Base-by-base conservation (phyloP, 192 early-diverging fungal species). In the Umbelopsis vinacea region DNA sequence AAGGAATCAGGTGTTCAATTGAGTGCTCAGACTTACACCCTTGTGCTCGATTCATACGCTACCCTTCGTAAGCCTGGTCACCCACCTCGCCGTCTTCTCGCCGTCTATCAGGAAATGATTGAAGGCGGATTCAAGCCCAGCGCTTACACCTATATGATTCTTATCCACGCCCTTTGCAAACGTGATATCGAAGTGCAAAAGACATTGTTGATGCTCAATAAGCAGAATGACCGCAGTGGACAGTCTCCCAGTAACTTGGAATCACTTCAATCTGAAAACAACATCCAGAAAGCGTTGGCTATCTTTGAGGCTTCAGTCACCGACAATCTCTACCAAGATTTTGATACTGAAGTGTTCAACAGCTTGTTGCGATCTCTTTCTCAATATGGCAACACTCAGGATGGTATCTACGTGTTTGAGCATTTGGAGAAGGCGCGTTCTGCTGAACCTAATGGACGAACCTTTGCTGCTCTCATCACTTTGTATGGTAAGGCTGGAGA, bases 391-490 rank as follows among this genome's bases (percentile, higher is more conserved):
- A 69, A 77, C 37, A 77, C 76, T 2, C 37, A 53, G 4, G 70
- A 76, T 70, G 69, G 75, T 12, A 26, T 76, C 10, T 48, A 45
- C 55, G 68, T 81, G 15, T 77, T 74, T 72, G 43, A 74, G 3
- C 70, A 72, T 24, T 33, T 81, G 6, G 72, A 74, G 24, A 37
- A 46, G 2, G 40, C 70, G 10, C 35, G 45, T 5, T 70, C 72
- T 29, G 53, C 63, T 71, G 74, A 72, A 71, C 82, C 85, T 23
- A 84, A 82, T 48, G 77, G 82, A 11, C 72, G 81, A 33, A 89
- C 87, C 4, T 89, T 85, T 76, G 85, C 84, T 21, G 83, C 87
- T 14, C 78, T 89, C 38, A 87, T 89, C 71, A 83, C 83, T 33
- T 43, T 81, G 5, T 81, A 76, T 72, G 79, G 79, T 5, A 76